Percentiles rank a stretch among this genome's conserved stretches.
Evolutionary conservation across 2,329 filamentous ascomycete species (phyloP).

Genomic region (Cryphonectria carpinicola): DNA sequence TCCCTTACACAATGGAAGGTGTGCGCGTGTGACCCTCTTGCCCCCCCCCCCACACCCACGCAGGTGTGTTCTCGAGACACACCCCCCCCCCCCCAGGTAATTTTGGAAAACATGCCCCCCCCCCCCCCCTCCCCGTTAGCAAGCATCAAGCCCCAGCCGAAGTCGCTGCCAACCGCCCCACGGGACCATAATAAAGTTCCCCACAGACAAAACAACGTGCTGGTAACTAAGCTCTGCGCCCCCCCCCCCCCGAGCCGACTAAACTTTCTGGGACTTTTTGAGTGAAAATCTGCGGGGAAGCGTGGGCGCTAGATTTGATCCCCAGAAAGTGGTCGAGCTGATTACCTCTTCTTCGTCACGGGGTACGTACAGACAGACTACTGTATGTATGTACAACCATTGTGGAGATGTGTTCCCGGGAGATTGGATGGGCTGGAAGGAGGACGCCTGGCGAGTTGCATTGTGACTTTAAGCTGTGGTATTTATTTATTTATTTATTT

Average conservation of each 20-base stretch:
- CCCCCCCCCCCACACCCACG: too few relatives aligned
- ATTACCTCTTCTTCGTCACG: not conserved
- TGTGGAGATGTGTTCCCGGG: not conserved
- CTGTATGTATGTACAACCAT: not conserved
- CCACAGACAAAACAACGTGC: not conserved
- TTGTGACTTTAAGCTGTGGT: not conserved
- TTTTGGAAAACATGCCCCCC: too few relatives aligned
- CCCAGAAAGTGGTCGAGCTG: not conserved
- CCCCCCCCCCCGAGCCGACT: not conserved
- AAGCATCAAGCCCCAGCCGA: not conserved
- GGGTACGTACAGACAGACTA: not conserved
- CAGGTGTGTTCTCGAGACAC: too few relatives aligned
- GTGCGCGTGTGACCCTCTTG: too few relatives aligned
- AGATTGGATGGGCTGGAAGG: too few relatives aligned
- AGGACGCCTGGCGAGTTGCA: not conserved
- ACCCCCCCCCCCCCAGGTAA: too few relatives aligned
- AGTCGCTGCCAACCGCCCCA: conserved; percentile 3
- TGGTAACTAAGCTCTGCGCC: not conserved
- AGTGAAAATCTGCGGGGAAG: conserved; percentile 7
- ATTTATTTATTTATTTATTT: too few relatives aligned
- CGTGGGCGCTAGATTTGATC: not conserved
- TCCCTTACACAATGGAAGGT: too few relatives aligned
- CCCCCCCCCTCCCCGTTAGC: not conserved
- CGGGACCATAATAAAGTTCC: not conserved
- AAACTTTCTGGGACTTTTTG: not conserved